Conservation (phyloP, 306 rosid species). For the Biancaea sappan region DNA sequence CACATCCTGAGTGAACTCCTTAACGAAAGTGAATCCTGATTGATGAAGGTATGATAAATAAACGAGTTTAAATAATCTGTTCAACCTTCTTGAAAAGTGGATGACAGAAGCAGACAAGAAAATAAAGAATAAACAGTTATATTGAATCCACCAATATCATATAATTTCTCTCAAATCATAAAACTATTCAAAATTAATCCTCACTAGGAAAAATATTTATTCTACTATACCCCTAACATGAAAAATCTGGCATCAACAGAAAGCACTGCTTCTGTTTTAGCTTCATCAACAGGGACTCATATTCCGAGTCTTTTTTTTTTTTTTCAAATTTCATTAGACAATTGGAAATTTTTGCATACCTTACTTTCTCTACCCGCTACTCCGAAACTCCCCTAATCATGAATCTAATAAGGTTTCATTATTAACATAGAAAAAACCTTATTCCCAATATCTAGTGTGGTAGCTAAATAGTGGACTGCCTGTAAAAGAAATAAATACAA, state of each 20-base stretch:
- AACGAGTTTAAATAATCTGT: conserved; percentile 19
- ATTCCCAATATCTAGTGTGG: neutral
- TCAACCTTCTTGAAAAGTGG: neutral
- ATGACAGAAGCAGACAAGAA: conserved; percentile 11
- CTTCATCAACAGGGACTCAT: neutral
- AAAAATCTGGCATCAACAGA: neutral
- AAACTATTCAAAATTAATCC: conserved; percentile 17
- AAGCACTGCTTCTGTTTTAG: neutral
- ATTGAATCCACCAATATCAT: conserved; percentile 15
- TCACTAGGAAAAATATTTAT: conserved; percentile 13
- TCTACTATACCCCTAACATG: neutral
- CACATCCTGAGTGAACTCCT: conserved; percentile 90
- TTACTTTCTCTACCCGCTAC: neutral
- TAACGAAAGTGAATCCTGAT: conserved; percentile 82
- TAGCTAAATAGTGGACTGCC: neutral
- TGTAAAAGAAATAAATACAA: neutral
- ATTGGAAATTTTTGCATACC: neutral
- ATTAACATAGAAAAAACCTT: neutral
- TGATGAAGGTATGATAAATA: conserved; percentile 29
- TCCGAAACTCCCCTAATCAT: neutral
- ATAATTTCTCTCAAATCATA: conserved; percentile 20
- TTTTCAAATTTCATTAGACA: neutral
- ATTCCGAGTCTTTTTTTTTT: neutral
- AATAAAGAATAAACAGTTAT: conserved; percentile 24
- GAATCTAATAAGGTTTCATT: neutral